Conservation (phyloP, 495 filamentous ascomycete genomes). For the Daldinia caldariorum region DNA sequence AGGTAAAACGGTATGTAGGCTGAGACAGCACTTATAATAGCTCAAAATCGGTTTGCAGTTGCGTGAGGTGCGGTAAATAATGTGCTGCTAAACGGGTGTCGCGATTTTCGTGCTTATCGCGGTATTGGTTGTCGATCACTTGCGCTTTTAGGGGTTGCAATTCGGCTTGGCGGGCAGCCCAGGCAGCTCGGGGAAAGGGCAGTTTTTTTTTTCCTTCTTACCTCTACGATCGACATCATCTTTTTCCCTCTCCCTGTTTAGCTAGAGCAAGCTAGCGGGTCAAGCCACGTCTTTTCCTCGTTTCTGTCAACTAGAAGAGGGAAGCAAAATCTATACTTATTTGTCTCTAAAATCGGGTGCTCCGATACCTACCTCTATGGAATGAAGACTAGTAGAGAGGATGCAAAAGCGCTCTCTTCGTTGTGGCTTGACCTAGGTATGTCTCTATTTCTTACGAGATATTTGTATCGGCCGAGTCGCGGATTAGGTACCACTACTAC, state of each 20-base stretch:
- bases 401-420: background rate
- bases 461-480: conserved; percentile 2
- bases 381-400: background rate
- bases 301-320: conserved; percentile 6
- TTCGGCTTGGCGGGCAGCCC: conserved; percentile 32
- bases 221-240: conserved; percentile 10
- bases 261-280: conserved; percentile 12
- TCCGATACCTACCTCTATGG: conserved; percentile 11
- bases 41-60: conserved; percentile 11
- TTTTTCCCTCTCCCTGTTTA: background rate
- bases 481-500: background rate
- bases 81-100: conserved; percentile 12
- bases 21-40: conserved; percentile 32
- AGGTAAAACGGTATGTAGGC: background rate
- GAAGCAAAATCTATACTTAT: conserved; percentile 9
- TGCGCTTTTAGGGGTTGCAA: conserved; percentile 33
- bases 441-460: background rate
- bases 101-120: conserved; percentile 38
- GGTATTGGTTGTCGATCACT: conserved; percentile 37
- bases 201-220: conserved; percentile 11
- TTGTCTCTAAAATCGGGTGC: conserved; percentile 15
- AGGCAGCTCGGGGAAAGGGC: conserved; percentile 11
- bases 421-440: background rate
- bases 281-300: conserved; percentile 22
- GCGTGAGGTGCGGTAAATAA: conserved; percentile 19